phyloP scores from a whole-genome alignment of 805 yeast species.

The Suhomyces sp. region DNA sequence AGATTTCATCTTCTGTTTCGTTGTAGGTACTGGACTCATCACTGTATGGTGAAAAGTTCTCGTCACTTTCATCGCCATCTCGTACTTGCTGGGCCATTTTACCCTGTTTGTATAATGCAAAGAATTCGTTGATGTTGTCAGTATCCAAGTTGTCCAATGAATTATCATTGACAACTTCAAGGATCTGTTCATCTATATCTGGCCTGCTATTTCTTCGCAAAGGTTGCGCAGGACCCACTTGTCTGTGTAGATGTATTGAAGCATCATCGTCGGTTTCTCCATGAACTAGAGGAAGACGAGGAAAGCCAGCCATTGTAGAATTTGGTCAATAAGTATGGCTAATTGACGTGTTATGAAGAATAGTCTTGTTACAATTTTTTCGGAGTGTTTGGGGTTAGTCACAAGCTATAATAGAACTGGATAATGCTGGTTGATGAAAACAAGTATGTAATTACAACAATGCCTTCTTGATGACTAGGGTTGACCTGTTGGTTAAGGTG shows the following conservation, averaged over 20 bases:
- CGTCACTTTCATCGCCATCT: conserved; percentile 6
- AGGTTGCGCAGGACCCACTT: conserved; percentile 40
- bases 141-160: conserved; percentile 6
- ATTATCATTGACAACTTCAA: conserved; percentile 15
- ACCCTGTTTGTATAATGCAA: conserved; percentile 10
- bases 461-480: no score
- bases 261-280: conserved; percentile 45
- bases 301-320: conserved; percentile 26
- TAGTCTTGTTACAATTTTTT: no score
- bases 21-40: conserved; percentile 11
- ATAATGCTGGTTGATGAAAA: no score
- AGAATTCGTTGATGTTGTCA: conserved; percentile 9
- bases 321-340: no score
- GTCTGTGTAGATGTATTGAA: conserved; percentile 38
- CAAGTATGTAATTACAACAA: no score
- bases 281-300: conserved; percentile 34
- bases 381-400: no score
- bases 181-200: conserved; percentile 19
- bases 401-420: no score
- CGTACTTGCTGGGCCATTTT: conserved; percentile 7
- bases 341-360: no score
- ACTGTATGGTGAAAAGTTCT: neutral
- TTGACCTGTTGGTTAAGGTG: no score
- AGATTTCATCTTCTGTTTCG: conserved; percentile 14
- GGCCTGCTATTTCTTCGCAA: conserved; percentile 18